phyloP scores from a whole-genome alignment of 495 filamentous ascomycete genomes.

The Lophium mytilinum region DNA sequence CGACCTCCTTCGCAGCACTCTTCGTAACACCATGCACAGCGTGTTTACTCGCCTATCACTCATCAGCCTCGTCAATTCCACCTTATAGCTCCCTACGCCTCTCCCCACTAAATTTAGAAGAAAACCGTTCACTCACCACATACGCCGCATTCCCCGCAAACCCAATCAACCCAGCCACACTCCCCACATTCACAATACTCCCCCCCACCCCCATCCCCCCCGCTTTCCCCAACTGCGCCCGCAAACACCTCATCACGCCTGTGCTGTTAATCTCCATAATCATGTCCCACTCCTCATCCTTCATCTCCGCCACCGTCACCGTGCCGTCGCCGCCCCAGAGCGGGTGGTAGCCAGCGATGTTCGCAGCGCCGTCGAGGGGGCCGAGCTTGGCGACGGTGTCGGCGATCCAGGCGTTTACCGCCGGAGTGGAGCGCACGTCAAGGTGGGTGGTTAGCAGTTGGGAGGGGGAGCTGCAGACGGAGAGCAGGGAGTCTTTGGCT shows the following conservation, averaged over 20 bases:
- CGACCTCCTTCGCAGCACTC: constrained; percentile 50
- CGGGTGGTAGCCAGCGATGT: constrained; percentile 46
- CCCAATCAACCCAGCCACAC: constrained; percentile 47
- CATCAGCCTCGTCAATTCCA: background rate
- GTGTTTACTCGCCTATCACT: constrained; percentile 2
- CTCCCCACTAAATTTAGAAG: too few relatives aligned
- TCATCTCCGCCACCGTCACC: constrained; percentile 33
- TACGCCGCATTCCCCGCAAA: constrained; percentile 44
- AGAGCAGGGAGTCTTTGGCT: constrained; percentile 1
- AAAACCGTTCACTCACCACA: constrained; percentile 34
- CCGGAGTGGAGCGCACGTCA: constrained; percentile 5
- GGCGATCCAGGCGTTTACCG: constrained; percentile 6
- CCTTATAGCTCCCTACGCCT: too few relatives aligned
- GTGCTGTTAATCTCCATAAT: constrained; percentile 28
- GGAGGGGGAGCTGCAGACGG: background rate
- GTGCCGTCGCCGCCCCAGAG: constrained; percentile 29
- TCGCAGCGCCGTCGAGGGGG: constrained; percentile 47
- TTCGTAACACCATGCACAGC: constrained; percentile 52
- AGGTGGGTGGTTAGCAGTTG: background rate
- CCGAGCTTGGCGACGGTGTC: constrained; percentile 21
- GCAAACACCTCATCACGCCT: constrained; percentile 27
- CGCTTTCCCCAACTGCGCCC: constrained; percentile 16
- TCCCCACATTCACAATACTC: constrained; percentile 50
- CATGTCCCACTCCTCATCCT: constrained; percentile 24
- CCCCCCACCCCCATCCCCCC: background rate